Conservation (phyloP, 352 stramenopile species). For the Elongisporangium undulatum region DNA sequence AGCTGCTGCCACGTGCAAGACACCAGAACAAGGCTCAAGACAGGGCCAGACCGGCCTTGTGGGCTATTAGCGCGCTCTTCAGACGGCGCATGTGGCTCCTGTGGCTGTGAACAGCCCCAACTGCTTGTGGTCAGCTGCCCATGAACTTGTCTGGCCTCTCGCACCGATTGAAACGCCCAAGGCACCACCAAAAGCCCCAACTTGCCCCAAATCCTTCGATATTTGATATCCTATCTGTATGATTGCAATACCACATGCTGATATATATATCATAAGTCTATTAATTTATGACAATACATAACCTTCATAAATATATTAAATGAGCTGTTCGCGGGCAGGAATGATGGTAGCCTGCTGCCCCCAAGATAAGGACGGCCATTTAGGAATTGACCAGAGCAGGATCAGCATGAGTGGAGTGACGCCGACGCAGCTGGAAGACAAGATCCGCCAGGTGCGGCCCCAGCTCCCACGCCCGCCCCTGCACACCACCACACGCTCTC, state of each 20-base stretch:
- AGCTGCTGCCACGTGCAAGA: not conserved
- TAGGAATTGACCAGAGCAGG: not conserved
- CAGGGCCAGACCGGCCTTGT: not conserved
- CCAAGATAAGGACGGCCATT: not conserved
- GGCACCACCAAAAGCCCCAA: not conserved
- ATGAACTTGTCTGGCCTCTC: not conserved
- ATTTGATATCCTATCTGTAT: not conserved
- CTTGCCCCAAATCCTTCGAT: not conserved
- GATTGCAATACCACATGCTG: not conserved
- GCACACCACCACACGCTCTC: not conserved
- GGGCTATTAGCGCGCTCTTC: too few species aligned
- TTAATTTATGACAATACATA: not conserved
- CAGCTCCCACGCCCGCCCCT: not conserved
- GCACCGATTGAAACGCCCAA: not conserved
- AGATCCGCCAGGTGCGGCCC: constrained; percentile 37
- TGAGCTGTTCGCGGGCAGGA: not conserved
- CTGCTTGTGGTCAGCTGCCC: not conserved
- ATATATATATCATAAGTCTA: not conserved
- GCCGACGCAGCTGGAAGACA: constrained; percentile 43
- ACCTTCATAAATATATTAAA: not conserved
- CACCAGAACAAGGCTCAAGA: not conserved
- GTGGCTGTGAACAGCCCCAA: not conserved
- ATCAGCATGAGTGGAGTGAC: constrained; percentile 49
- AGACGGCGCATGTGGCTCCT: not conserved
- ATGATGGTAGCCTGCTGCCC: not conserved